Base-by-base conservation (phyloP, 148 eudicot species). In the Agrostemma githago region DNA sequence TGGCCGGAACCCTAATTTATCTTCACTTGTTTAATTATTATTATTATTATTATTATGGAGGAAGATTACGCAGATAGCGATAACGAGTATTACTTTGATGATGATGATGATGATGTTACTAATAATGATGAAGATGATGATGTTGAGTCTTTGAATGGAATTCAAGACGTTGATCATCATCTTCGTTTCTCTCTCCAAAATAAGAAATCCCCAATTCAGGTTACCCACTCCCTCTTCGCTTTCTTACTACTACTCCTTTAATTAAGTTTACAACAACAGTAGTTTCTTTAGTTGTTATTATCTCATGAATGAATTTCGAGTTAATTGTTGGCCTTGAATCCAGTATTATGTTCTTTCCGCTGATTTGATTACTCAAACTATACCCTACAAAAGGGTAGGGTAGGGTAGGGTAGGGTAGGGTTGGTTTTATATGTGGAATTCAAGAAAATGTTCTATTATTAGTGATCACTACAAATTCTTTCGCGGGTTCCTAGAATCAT, bases 51-150 rank as follows among this genome's bases (percentile, higher is more conserved):
- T 20, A 42, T 62, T 51, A 26, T 75, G 53, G 83, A 82, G 85
- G 84, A 80, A 57, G 84, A 82, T 78, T 78, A 76, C 21, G 76
- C 70, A 15, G 83, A 73, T 59, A 76, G 81, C 56, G 88, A 85
- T 63, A 68, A 75, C 71, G 85, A 78, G 2, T 75, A 37, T 74
- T 80, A 75, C 70, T 72, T 63, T 15, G 84, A 74, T 1, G 82
- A 69, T 8, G 78, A 72, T 17, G 84, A 77, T 38, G 34, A 58
- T 20, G 64, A 19, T 66, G 57, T 56, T 19, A 65, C 41, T 5
- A 66, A 44, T 6, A 75, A 81, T 39, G 82, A 76, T 61, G 74
- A 43, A 11, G 78, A 71, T 7, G 54, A 56, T 1, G 83, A 80
- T 71, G 69, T 21, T 15, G 79, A 73, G 37, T 72, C 57, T 59